phyloP scores from a whole-genome alignment of 2,329 filamentous ascomycete genomes.

The Fusarium sulawesiense region DNA sequence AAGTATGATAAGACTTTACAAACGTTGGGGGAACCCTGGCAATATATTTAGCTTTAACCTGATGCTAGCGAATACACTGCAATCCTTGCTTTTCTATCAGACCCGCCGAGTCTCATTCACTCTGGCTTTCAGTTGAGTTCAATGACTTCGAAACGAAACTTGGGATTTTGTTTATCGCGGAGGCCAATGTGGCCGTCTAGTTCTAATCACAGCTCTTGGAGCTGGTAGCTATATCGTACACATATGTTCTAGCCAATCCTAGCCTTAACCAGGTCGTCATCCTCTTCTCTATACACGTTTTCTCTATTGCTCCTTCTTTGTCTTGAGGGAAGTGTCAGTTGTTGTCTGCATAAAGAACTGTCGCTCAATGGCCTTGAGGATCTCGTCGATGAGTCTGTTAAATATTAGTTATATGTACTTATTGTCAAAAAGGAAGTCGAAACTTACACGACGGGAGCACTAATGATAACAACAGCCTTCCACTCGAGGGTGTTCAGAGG shows the following conservation, averaged over 20 bases:
- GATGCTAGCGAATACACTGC: slow-evolving; percentile 23
- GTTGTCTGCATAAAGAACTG: slow-evolving; percentile 69
- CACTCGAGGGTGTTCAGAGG: slow-evolving; percentile 89
- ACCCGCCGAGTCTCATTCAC: background rate
- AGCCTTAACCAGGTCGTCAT: slow-evolving; percentile 34
- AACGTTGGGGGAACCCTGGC: background rate
- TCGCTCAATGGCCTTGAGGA: slow-evolving; percentile 82
- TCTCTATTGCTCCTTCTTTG: slow-evolving; percentile 66
- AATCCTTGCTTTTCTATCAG: slow-evolving; percentile 1
- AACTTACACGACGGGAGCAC: slow-evolving; percentile 90
- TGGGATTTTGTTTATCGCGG: slow-evolving; percentile 24
- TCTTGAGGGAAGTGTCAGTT: slow-evolving; percentile 52
- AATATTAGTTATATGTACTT: slow-evolving; percentile 40
- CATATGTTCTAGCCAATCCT: slow-evolving; percentile 48
- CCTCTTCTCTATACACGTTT: slow-evolving; percentile 24
- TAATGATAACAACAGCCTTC: slow-evolving; percentile 90
- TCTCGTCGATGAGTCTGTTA: slow-evolving; percentile 80
- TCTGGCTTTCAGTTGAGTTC: background rate
- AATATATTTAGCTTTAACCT: background rate
- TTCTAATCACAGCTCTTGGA: slow-evolving; percentile 36
- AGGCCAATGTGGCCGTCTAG: slow-evolving; percentile 38
- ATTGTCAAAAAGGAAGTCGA: background rate
- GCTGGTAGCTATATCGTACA: slow-evolving; percentile 42
- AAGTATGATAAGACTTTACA: slow-evolving; percentile 48
- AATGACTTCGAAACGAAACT: slow-evolving; percentile 16